Base-by-base conservation (phyloP, 345 rosid species). In the Moricandia moricandioides region DNA sequence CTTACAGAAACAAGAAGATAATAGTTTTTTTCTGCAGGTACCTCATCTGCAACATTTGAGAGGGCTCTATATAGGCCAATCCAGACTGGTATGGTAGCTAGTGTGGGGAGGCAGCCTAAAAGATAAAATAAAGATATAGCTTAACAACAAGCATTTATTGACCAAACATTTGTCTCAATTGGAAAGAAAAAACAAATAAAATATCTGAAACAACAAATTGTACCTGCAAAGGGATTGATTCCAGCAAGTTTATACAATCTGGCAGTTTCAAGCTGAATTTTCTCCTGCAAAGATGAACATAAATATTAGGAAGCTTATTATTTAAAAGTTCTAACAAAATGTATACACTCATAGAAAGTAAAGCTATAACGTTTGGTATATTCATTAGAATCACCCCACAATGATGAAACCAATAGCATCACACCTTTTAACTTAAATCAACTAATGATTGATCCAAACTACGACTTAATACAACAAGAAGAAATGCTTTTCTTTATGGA, bases 41-140 rank as follows among this genome's bases (percentile, higher is more conserved):
- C 99, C 96, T 95, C 97, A 65, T 92, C 82, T 1, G 97, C 99
- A 57, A 95, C 99, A 73, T 95, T 91, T 31, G 97, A 95, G 77
- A 95, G 95, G 77, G 99, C 99, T 84, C 99, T 88, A 76, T 95
- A 95, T 17, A 95, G 83, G 55, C 99, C 99, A 78, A 95, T 90
- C 97, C 99, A 95, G 29, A 92, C 95, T 2, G 97, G 99, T 78
- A 95, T 92, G 1, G 99, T 95, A 10, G 93, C 97, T 79, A 95
- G 97, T 4, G 99, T 95, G 45, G 97, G 99, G 40, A 95, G 82
- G 75, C 97, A 90, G 40, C 99, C 99, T 95, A 77, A 34, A 12
- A 61, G 8, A 39, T 58, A 3, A 57, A 78, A 18, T 18, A 11
- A 78, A 73, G 17, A 29, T 14, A 39, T 21, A 60, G 68, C 40